Percentiles rank a stretch among this genome's conserved stretches.
phyloP scores from a whole-genome alignment of 2,329 filamentous ascomycete species.

The Colletotrichum sidae region DNA sequence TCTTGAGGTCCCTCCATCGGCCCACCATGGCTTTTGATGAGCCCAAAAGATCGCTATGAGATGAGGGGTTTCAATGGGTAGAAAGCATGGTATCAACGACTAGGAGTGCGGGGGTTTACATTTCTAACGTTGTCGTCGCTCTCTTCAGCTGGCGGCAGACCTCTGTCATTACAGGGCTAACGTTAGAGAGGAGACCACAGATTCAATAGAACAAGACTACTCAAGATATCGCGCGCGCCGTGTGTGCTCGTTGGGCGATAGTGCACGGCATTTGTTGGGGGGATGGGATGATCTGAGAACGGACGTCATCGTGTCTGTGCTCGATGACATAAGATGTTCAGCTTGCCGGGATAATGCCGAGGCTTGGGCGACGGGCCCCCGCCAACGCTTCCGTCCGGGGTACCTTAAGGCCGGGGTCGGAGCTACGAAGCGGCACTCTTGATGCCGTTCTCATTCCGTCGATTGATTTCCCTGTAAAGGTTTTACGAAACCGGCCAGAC shows the following conservation, averaged over 20 bases:
- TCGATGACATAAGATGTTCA: slow-evolving; percentile 17
- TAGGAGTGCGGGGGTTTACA: no score
- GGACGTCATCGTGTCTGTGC: slow-evolving; percentile 2
- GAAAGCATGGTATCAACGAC: no score
- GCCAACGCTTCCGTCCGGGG: slow-evolving; percentile 29
- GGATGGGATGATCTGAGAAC: no score
- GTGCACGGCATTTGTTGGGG: no score
- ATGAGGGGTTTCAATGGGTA: not conserved
- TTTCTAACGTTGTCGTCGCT: no score
- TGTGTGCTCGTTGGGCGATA: no score
- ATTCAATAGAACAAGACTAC: no score
- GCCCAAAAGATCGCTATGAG: not conserved
- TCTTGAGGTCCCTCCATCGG: slow-evolving; percentile 16
- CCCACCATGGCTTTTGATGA: slow-evolving; percentile 6
- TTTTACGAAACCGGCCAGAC: not conserved
- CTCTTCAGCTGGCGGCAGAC: no score
- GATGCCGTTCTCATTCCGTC: slow-evolving; percentile 10
- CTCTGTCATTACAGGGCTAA: no score
- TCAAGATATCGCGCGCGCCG: no score
- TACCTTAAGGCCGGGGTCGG: slow-evolving; percentile 31
- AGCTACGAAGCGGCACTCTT: slow-evolving; percentile 13
- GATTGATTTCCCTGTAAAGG: slow-evolving; percentile 17
- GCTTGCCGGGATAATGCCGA: slow-evolving; percentile 25
- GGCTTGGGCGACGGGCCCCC: slow-evolving; percentile 31
- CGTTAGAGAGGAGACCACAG: no score